Evolutionary conservation across 768 basidiomycete genomes (phyloP).

Genomic region (Nidularia pulvinata): DNA sequence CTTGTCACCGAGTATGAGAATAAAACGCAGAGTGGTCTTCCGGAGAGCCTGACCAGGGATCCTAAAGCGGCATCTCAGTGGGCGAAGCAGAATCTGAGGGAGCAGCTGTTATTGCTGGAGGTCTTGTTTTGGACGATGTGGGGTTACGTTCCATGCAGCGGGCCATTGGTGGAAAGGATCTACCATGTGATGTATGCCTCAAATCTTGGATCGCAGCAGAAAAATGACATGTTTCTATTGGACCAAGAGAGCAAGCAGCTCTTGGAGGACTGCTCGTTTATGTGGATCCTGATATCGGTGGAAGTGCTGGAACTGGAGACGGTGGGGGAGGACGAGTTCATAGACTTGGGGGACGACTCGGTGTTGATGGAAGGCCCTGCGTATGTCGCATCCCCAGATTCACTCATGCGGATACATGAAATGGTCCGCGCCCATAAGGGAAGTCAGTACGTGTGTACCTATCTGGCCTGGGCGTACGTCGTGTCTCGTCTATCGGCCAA

Average conservation of each 20-base stretch:
- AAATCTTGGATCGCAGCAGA: slow-evolving; percentile 64
- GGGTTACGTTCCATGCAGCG: slow-evolving; percentile 67
- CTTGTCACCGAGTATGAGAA: slow-evolving; percentile 62
- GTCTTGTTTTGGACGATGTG: slow-evolving; percentile 91
- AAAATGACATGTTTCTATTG: slow-evolving; percentile 61
- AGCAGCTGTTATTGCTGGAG: slow-evolving; percentile 83
- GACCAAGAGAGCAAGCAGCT: slow-evolving; percentile 75
- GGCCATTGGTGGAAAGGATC: slow-evolving; percentile 59
- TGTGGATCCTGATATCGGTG: slow-evolving; percentile 80
- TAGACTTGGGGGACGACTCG: slow-evolving; percentile 55
- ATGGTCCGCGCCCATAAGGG: slow-evolving; percentile 58
- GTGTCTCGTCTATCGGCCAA: slow-evolving; percentile 60
- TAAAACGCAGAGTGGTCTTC: slow-evolving; percentile 49
- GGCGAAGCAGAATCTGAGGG: slow-evolving; percentile 73
- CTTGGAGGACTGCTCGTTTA: slow-evolving; percentile 63
- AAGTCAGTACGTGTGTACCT: slow-evolving; percentile 68
- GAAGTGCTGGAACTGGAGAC: slow-evolving; percentile 83
- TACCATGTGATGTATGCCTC: slow-evolving; percentile 66
- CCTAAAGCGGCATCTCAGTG: slow-evolving; percentile 62
- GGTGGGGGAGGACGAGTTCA: slow-evolving; percentile 46
- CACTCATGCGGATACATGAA: slow-evolving; percentile 67
- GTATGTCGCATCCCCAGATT: slow-evolving; percentile 61
- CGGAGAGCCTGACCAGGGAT: slow-evolving; percentile 42
- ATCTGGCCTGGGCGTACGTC: slow-evolving; percentile 85
- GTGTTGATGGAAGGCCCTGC: slow-evolving; percentile 33